Percentiles rank a stretch among this genome's conserved stretches.
Conservation (phyloP, 768 basidiomycete species). For the Coprinellus aureogranulatus region DNA sequence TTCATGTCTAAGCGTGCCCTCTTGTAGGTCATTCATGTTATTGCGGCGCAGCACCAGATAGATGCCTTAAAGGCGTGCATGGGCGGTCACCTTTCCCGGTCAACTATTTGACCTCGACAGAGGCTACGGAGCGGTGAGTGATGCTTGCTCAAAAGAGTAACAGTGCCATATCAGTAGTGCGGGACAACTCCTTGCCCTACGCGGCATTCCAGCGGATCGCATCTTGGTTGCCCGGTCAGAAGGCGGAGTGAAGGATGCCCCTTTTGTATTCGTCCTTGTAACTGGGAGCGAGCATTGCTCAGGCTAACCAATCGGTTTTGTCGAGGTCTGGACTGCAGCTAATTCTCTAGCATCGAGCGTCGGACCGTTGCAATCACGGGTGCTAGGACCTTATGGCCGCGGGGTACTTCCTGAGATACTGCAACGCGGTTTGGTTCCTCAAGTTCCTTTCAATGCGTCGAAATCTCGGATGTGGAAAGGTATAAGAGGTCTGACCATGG, state of each 20-base stretch:
- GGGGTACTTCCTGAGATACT: not conserved
- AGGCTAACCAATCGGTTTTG: not conserved
- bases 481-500: not conserved
- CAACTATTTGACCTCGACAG: too few relatives aligned
- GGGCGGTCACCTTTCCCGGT: too few relatives aligned
- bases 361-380: not conserved
- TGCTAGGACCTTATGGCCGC: not conserved
- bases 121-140: too few relatives aligned
- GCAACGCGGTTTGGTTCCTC: not conserved
- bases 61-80: too few relatives aligned
- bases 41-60: too few relatives aligned
- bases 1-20: too few relatives aligned
- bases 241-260: not conserved
- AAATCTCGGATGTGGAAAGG: not conserved
- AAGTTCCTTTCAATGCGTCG: not conserved
- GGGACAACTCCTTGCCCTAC: too few relatives aligned
- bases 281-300: not conserved
- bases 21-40: too few relatives aligned
- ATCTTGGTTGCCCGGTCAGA: too few relatives aligned
- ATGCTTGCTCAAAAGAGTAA: too few relatives aligned
- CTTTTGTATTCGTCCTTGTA: not conserved
- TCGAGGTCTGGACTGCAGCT: not conserved
- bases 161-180: too few relatives aligned
- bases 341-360: not conserved
- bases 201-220: too few relatives aligned